phyloP scores from a whole-genome alignment of 805 yeast species.

The Saturnispora zaruensis region DNA sequence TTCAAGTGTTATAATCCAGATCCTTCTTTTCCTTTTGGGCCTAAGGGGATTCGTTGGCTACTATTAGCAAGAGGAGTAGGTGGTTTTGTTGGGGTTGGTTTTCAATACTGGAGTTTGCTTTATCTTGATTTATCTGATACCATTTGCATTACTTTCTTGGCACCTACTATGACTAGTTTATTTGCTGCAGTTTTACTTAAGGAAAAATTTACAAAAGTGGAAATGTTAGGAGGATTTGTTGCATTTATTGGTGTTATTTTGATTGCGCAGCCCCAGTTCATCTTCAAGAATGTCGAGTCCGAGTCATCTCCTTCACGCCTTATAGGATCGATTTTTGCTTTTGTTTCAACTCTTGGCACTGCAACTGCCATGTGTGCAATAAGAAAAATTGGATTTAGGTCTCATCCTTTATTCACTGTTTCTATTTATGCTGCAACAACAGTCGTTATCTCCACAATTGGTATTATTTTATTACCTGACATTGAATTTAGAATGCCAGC shows the following conservation, averaged over 20 bases:
- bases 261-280: slow-evolving; percentile 71
- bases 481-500: slow-evolving; percentile 54
- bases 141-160: slow-evolving; percentile 66
- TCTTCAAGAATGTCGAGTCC: slow-evolving; percentile 38
- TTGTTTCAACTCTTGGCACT: slow-evolving; percentile 63
- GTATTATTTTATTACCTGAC: slow-evolving; percentile 49
- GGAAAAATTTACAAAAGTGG: slow-evolving; percentile 58
- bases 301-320: slow-evolving; percentile 31
- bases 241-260: slow-evolving; percentile 71
- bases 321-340: slow-evolving; percentile 54
- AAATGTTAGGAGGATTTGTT: slow-evolving; percentile 57
- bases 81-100: slow-evolving; percentile 77
- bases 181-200: slow-evolving; percentile 59
- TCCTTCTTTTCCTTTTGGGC: slow-evolving; percentile 64
- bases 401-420: slow-evolving; percentile 75
- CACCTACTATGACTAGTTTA: slow-evolving; percentile 70
- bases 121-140: slow-evolving; percentile 76
- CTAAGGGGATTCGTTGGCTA: slow-evolving; percentile 39
- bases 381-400: slow-evolving; percentile 65
- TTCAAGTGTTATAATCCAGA: slow-evolving; percentile 38
- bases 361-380: slow-evolving; percentile 61
- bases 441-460: slow-evolving; percentile 43
- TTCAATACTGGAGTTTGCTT: slow-evolving; percentile 65
- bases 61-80: slow-evolving; percentile 47
- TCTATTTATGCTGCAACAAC: slow-evolving; percentile 63